Evolutionary conservation across 1,284 basidiomycete genomes (phyloP), one percentile per base, ranked within the genome.

Genomic region (Erythrobasidium hasegawianum): DNA sequence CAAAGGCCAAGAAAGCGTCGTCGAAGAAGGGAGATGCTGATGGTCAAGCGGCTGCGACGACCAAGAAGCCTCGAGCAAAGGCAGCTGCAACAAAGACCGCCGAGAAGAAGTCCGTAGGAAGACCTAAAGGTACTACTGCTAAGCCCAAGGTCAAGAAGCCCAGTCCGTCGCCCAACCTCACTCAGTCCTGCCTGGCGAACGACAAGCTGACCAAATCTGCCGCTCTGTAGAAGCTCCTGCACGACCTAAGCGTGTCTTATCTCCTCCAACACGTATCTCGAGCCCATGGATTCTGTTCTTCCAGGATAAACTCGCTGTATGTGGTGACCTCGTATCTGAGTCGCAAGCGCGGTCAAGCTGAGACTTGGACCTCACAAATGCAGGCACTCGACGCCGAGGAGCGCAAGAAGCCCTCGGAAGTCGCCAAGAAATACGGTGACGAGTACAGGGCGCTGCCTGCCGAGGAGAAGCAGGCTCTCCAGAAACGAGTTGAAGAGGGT

Each of bases 241-340:
- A 8, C 67, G 70, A 20, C 40, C 59, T 20, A 74, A 75, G 65
- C 76, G 76, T 47, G 71, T 72, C 26, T 68, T 77, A n/a, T 76
- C 75, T 69, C 76, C 75, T 20, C 76, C 76, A 11, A 77, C 76
- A 68, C 76, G 74, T 59, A 75, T 74, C 14, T 73, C 72, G 16
- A 75, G 72, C 22, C 72, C 76, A 4, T 77, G 76, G 76, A 74
- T 76, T 52, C 72, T 77, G 45, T 77, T 75, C 72, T 76, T 76
- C 68, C 75, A 73, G 24, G 76, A 77, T 64, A 72, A 76, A 68
- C 70, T 77, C 22, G 47, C n/a, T 11, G 67, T 59, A 50, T 33
- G 67, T 58, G 10, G 5, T 33, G 5, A 5, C 33, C 33, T 5
- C 33, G 5, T 11, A 33, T 11, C 11, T 11, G 4, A 33, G 33